Conservation (phyloP, 805 yeast species). For the Yarrowia sp. region DNA sequence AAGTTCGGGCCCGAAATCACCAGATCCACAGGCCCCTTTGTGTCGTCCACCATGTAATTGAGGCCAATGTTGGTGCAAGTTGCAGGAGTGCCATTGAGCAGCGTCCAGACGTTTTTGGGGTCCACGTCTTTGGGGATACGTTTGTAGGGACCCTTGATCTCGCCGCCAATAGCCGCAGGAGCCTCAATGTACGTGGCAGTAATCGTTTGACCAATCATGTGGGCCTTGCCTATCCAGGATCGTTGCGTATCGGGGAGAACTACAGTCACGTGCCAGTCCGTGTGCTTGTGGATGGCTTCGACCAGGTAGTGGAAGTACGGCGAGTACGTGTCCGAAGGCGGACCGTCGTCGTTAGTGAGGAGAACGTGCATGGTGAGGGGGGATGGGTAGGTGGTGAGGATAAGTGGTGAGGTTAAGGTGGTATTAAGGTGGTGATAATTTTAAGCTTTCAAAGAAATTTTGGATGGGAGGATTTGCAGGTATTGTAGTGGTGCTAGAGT, state of each 20-base stretch:
- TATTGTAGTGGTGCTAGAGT: neutral
- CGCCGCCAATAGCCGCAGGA: slow-evolving; percentile 41
- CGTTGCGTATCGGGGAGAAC: slow-evolving; percentile 83
- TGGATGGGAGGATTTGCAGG: neutral
- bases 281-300: slow-evolving; percentile 64
- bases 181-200: slow-evolving; percentile 53
- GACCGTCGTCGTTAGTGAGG: slow-evolving; percentile 95
- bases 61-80: slow-evolving; percentile 91
- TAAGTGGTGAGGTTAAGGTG: neutral
- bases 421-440: neutral
- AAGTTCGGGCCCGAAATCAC: slow-evolving; percentile 95
- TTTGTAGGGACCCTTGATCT: slow-evolving; percentile 40
- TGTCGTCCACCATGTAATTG: slow-evolving; percentile 63
- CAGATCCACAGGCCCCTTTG: slow-evolving; percentile 70
- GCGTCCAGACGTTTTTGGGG: slow-evolving; percentile 70
- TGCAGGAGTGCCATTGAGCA: slow-evolving; percentile 94
- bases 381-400: too few relatives aligned
- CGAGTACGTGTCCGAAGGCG: slow-evolving; percentile 76
- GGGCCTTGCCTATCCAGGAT: slow-evolving; percentile 98
- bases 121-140: slow-evolving; percentile 40
- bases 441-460: neutral
- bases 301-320: slow-evolving; percentile 87
- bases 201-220: slow-evolving; percentile 66
- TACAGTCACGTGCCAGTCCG: slow-evolving; percentile 86
- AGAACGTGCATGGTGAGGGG: slow-evolving; percentile 9